Base-by-base conservation (phyloP, 495 filamentous ascomycete species). In the Hyaloscypha finlandica region DNA sequence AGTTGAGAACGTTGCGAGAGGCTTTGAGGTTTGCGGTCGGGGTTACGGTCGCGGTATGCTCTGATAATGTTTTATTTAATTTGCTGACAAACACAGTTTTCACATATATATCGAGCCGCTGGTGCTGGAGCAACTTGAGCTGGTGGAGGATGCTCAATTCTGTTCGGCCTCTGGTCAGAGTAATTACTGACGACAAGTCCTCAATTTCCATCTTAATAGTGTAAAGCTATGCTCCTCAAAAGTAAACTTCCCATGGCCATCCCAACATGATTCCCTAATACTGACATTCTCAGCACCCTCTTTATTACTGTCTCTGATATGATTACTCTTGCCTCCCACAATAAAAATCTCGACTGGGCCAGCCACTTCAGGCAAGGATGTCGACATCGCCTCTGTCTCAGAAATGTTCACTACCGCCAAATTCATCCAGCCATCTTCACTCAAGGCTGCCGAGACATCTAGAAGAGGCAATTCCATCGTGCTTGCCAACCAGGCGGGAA, bases 381-480 rank as follows among this genome's bases (percentile, higher is more conserved):
- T 70, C 37, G 76, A 70, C 0, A 77, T 76, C 64, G 80, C 78
- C 56, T 84, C 81, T 11, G 68, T 77, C 72, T 80, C 76, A 22
- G 79, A 75, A 61, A 86, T 78, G 73, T 89, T 88, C 52, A 86
- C 84, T 16, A 87, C 84, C 14, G 80, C 84, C 63, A 89, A 65
- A 65, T 77, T 85, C 1, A 83, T 78, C 61, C 74, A 81, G 3
- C 85, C 86, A 68, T 86, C 83, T 6, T 77, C 77, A 8, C 86
- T 66, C 11, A 78, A 75, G 16, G 87, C 86, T 62, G 82, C 83
- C 42, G 42, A 48, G 19, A 85, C 84, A 75, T 89, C 86, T 66
- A 89, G 65, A 80, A 80, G 87, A 16, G 86, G 84, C 1, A 81
- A 64, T 53, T 85, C 83, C 70, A 84, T 79, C 4, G 81, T 80